Evolutionary conservation across 2,329 filamentous ascomycete genomes (phyloP).

Genomic region (Hypoxylon sp.): DNA sequence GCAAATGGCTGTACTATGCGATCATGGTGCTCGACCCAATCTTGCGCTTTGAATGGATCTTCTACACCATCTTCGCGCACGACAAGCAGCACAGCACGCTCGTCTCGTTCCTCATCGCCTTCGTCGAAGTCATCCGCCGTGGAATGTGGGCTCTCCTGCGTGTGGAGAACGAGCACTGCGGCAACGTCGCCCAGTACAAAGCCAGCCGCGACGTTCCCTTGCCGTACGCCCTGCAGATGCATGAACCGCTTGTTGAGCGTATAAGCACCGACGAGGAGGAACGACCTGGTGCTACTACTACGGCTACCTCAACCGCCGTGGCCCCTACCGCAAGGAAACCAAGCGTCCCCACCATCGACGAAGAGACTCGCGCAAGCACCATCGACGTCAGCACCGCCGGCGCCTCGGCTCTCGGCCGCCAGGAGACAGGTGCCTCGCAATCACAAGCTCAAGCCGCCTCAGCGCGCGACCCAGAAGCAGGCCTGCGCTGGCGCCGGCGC

Average conservation of each 20-base stretch:
- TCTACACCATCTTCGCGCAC: constrained; percentile 85
- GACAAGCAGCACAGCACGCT: constrained; percentile 84
- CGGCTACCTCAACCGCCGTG: neutral
- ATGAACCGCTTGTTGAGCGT: constrained; percentile 56
- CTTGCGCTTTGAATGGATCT: constrained; percentile 92
- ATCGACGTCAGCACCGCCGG: constrained; percentile 35
- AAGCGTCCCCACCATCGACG: constrained; percentile 4
- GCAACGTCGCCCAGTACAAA: constrained; percentile 89
- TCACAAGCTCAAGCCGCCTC: constrained; percentile 12
- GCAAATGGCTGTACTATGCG: constrained; percentile 82
- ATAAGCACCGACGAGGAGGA: constrained; percentile 49
- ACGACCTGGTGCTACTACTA: constrained; percentile 1
- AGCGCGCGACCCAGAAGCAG: constrained; percentile 34
- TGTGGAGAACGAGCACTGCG: constrained; percentile 97
- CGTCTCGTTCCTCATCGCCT: constrained; percentile 78
- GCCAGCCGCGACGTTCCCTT: constrained; percentile 87
- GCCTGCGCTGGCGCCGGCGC: constrained; percentile 36
- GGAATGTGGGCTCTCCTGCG: constrained; percentile 93
- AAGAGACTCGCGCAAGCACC: constrained; percentile 34
- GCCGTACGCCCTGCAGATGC: constrained; percentile 70
- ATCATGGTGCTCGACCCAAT: constrained; percentile 86
- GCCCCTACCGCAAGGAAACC: too few species aligned
- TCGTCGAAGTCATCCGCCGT: constrained; percentile 83
- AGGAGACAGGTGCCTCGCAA: constrained; percentile 17
- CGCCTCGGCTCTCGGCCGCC: constrained; percentile 28